Evolutionary conservation across 1,284 basidiomycete species (phyloP), one percentile per base, ranked within the genome.

Genomic region (Cutaneotrichosporon cutaneum): DNA sequence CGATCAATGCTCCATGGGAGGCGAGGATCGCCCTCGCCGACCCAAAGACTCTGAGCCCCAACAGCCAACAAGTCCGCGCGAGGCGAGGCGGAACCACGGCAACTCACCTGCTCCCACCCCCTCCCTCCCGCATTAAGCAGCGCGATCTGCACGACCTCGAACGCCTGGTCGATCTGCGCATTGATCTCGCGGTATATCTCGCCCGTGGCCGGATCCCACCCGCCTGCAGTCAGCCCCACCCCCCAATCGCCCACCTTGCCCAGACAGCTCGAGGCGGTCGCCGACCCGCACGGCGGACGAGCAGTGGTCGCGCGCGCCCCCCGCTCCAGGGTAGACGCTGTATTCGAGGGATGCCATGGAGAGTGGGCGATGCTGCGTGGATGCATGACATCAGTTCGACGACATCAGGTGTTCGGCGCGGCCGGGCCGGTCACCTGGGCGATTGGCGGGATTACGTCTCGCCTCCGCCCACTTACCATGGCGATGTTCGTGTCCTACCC

Each of bases 101-200:
- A 9, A 35, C 51, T n/a, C 39, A 70, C 72, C 60, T 72, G 66
- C 7, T 62, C 57, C 68, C 69, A 72, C 1, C 72, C 71, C 22
- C 67, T 71, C 4, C 68, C 70, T 10, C 71, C 74, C 0, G 70
- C 69, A 2, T 51, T 57, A 14, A 60, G 60, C 1, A 75, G 62
- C 8, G 64, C 62, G 11, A 66, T 30, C 14, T 74, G 65, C 44
- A 72, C 69, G 57, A 70, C 70, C 52, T 58, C 56, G 58, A 73
- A 71, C 0, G 70, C 71, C 56, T 73, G 64, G 27, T 70, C 69
- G 58, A 73, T 70, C 64, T 75, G 70, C 21, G 35, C 60, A 22
- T 67, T 60, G 35, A 70, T 63, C 18, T 70, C 65, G 4, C 44
- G 21, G 53, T 59, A 30, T 45, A 70, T 52, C 27, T 57, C 58